Conservation (phyloP, 2,329 filamentous ascomycete genomes). For the Zasmidium citrigriseum region DNA sequence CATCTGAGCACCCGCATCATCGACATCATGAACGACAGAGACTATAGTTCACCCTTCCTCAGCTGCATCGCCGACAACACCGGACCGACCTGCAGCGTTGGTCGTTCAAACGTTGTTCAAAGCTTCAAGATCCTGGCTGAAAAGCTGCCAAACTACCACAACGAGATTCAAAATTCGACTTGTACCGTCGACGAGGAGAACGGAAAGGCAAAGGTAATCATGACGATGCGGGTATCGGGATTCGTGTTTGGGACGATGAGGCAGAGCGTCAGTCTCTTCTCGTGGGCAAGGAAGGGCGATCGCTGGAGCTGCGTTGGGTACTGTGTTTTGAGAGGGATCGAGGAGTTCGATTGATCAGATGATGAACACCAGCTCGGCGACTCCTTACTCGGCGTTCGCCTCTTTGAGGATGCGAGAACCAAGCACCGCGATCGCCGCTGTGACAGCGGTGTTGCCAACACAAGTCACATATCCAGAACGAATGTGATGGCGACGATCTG, state of each 20-base stretch:
- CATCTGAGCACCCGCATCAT: slow-evolving; percentile 2
- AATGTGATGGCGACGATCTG: no score
- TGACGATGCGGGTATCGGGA: neutral
- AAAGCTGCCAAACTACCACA: neutral
- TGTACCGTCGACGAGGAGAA: neutral
- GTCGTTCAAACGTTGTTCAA: neutral
- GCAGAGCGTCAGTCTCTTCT: neutral
- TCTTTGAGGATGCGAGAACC: no score
- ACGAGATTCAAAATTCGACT: neutral
- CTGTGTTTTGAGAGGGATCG: neutral
- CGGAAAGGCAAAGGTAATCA: neutral
- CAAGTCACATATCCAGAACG: no score
- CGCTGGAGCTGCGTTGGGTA: neutral
- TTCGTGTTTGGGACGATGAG: neutral
- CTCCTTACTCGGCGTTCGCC: no score
- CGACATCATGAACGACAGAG: slow-evolving; percentile 1
- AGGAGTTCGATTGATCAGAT: neutral
- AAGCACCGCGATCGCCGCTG: no score
- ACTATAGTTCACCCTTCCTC: slow-evolving; percentile 1
- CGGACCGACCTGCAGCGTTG: neutral
- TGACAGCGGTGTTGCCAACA: no score
- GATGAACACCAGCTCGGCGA: neutral
- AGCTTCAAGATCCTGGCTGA: neutral
- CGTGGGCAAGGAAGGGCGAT: neutral
- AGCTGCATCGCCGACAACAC: neutral